Percentiles rank a stretch among this genome's conserved stretches.
These are phyloP conservation scores for Fusarium pseudoanthophilum DNA, from an alignment of 2,329 filamentous ascomycete genomes.

Conservation along the genomic window DNA sequence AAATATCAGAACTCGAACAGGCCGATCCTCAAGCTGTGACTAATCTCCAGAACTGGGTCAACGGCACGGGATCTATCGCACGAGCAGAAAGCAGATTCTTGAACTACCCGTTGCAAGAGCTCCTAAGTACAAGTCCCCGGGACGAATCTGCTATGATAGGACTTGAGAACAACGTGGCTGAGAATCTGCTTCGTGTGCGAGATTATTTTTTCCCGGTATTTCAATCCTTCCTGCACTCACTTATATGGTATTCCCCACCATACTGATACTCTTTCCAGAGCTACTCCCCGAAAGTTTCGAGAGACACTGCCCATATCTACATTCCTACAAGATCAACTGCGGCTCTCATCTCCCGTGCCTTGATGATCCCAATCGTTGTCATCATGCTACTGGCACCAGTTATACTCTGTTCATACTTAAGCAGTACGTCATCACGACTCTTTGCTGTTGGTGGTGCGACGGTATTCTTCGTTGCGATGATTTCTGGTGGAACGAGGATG, in stretches of 20 bases:
- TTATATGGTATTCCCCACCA: rapidly evolving
- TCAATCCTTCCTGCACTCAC: rapidly evolving
- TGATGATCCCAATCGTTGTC: background rate
- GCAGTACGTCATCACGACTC: background rate
- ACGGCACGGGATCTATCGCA: background rate
- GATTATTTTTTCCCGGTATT: background rate
- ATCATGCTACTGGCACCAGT: background rate
- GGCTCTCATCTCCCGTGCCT: background rate
- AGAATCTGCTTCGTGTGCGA: background rate
- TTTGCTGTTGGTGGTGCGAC: background rate
- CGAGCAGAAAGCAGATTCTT: background rate
- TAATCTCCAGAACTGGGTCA: rapidly evolving
- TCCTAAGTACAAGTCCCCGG: background rate
- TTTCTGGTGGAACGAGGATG: background rate
- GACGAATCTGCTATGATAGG: background rate
- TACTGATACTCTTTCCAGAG: background rate
- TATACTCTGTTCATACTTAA: background rate
- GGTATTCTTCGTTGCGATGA: background rate
- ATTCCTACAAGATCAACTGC: background rate
- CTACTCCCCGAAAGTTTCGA: background rate
- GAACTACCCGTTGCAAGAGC: background rate
- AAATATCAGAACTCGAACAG: background rate
- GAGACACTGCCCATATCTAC: background rate
- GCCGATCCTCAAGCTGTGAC: background rate
- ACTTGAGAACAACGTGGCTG: background rate